Conservation (phyloP, 352 stramenopile genomes). For the Globisporangium orthogonon region DNA sequence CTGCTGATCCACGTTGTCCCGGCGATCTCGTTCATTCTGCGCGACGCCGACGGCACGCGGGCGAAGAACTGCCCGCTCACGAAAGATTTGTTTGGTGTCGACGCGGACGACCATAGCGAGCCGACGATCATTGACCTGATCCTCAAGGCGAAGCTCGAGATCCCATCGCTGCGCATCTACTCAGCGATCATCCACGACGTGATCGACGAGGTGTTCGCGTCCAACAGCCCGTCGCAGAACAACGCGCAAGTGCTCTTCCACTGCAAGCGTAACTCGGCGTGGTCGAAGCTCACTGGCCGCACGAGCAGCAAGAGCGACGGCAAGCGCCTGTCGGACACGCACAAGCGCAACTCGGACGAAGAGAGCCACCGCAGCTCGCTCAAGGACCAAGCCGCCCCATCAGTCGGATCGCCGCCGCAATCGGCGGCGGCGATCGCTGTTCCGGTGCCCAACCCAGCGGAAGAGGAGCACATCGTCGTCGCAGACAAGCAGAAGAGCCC, state of each 20-base stretch:
- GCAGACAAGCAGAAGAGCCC: constrained; percentile 11
- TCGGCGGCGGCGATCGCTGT: not conserved
- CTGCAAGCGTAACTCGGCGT: constrained; percentile 59
- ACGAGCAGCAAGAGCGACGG: constrained; percentile 28
- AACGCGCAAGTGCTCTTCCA: constrained; percentile 64
- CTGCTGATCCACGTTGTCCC: constrained; percentile 82
- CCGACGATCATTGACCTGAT: constrained; percentile 55
- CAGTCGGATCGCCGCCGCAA: not conserved
- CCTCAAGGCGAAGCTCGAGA: constrained; percentile 51
- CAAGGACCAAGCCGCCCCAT: not conserved
- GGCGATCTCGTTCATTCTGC: constrained; percentile 71
- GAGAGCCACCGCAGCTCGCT: constrained; percentile 24
- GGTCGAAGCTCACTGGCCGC: constrained; percentile 51
- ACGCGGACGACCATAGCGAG: constrained; percentile 26
- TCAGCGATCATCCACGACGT: constrained; percentile 72
- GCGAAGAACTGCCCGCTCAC: constrained; percentile 68
- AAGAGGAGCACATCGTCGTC: constrained; percentile 5
- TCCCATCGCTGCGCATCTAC: constrained; percentile 65
- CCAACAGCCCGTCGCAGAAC: constrained; percentile 52
- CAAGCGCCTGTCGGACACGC: constrained; percentile 23
- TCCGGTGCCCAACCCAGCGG: constrained; percentile 1
- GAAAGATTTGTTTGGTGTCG: constrained; percentile 54
- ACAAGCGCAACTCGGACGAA: constrained; percentile 6
- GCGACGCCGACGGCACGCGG: constrained; percentile 54
- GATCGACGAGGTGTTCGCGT: constrained; percentile 66